Evolutionary conservation across 345 rosid genomes (phyloP), one percentile per base, ranked within the genome.

Genomic region (Aethionema arabicum): DNA sequence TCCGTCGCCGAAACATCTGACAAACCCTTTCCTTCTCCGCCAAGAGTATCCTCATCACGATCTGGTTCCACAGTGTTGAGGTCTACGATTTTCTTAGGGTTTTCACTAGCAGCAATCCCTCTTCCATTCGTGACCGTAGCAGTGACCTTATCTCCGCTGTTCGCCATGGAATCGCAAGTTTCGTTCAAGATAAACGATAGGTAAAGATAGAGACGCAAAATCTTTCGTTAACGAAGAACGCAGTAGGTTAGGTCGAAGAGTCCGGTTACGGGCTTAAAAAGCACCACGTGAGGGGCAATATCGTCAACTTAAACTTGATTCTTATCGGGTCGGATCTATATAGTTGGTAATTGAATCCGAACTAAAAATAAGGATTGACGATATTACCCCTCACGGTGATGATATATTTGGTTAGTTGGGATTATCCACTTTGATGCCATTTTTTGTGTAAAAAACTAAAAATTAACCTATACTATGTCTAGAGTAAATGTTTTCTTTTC

Each of bases 61-160:
- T 79, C 78, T 41, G 77, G 38, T 36, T 60, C 61, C 37, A 44
- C 38, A 27, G 65, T 38, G 69, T 68, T 47, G 52, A 77, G 59
- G 55, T 76, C 83, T 38, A 68, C 72, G 67, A 78, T 59, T 46
- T 65, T 70, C 65, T 65, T 66, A 54, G 83, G 80, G 77, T 64
- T 76, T 63, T 62, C 74, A 6, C 52, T 82, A 5, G 65, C 52
- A 0, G 53, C 44, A 31, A 60, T 35, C 0, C 56, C 66, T 12
- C 40, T 14, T 45, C 58, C 67, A 0, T 68, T 63, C 30, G 16
- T 47, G 51, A 59, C 61, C 48, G 66, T 14, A 37, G 61, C 59
- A 36, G 63, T 53, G 32, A 76, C 78, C 38, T 74, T 80, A 32
- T 38, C 74, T 11, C 77, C 37, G 38, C 69, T 66, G 51, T 15